Percentiles rank a stretch among this genome's conserved stretches.
These are phyloP conservation scores for Pythium pectinolyticum DNA, from an alignment of 352 stramenopile genomes.

Conservation along the genomic window DNA sequence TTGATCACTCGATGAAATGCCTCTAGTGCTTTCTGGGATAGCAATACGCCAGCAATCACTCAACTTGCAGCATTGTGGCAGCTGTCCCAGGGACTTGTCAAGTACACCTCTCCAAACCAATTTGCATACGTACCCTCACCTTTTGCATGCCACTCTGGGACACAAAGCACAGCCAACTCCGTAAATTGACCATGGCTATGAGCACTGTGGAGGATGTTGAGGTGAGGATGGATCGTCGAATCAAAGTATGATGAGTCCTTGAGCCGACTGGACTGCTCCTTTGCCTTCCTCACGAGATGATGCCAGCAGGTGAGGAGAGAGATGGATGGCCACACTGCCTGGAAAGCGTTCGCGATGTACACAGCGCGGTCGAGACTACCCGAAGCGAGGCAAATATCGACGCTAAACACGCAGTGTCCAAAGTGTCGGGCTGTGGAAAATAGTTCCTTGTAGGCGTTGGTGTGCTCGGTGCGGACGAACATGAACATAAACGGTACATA, in stretches of 20 bases:
- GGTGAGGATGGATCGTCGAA: neutral
- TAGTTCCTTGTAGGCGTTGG: slow-evolving; percentile 20
- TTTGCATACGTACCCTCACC: too few relatives aligned
- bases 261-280: neutral
- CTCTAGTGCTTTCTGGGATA: neutral
- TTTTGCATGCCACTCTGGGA: too few relatives aligned
- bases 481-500: slow-evolving; percentile 29
- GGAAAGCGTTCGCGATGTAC: slow-evolving; percentile 27
- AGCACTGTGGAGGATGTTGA: too few relatives aligned
- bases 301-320: slow-evolving; percentile 7
- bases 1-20: neutral
- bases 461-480: slow-evolving; percentile 28
- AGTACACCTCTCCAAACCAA: neutral
- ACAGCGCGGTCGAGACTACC: slow-evolving; percentile 19
- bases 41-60: neutral
- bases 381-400: slow-evolving; percentile 17
- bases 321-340: slow-evolving; percentile 15
- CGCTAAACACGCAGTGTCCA: slow-evolving; percentile 13
- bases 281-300: neutral
- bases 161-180: too few relatives aligned
- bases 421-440: slow-evolving; percentile 12
- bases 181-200: too few relatives aligned
- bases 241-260: too few relatives aligned
- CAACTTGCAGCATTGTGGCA: neutral
- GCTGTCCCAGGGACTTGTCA: neutral